Base-by-base conservation (phyloP, 768 basidiomycete species). In the Sutorius australiensis region DNA sequence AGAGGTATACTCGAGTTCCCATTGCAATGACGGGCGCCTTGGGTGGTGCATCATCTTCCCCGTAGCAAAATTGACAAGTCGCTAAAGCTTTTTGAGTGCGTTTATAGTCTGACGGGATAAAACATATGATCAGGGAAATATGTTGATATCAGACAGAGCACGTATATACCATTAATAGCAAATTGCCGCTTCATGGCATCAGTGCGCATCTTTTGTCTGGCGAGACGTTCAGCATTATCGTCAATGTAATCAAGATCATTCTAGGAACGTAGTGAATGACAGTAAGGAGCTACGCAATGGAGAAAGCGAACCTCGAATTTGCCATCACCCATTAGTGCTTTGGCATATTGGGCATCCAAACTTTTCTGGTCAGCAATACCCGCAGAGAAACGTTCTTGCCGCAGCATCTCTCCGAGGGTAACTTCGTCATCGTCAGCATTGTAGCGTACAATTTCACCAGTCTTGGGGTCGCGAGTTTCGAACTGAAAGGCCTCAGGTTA, bases 151-250 rank as follows among this genome's bases (percentile, higher is more conserved):
- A 33, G 27, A 51, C 42, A 32, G 9, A 44, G 3, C 21, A 39
- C 5, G 5, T n/a, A 66, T 78, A 36, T 56, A 92, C 94, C 95
- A 53, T 98, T 83, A 57, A 99, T 90, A 12, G 97, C 97, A 68
- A 98, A 99, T 60, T 93, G 90, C 41, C 95, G 83, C 68, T 94
- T 98, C 87, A 97, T 92, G 19, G 88, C 92, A 63, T 98, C 95
- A 5, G 87, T 84, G 47, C 94, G 89, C 91, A 98, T 94, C 72
- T 95, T 98, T 70, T 92, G 86, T 51, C 95, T 77, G 36, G 90
- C 92, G 0, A 98, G 78, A 59, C 85, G 87, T 63, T 95, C 95
- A 0, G 93, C 94, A 66, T 98, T 95, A 58, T 98, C 97, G 59
- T 99, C 97, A 57, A 97, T 87, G 61, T 98, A 98, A 42, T 98